These are phyloP conservation scores for Termitomyces eurrhizus DNA, from an alignment of 768 basidiomycete species.

Conservation along the genomic window DNA sequence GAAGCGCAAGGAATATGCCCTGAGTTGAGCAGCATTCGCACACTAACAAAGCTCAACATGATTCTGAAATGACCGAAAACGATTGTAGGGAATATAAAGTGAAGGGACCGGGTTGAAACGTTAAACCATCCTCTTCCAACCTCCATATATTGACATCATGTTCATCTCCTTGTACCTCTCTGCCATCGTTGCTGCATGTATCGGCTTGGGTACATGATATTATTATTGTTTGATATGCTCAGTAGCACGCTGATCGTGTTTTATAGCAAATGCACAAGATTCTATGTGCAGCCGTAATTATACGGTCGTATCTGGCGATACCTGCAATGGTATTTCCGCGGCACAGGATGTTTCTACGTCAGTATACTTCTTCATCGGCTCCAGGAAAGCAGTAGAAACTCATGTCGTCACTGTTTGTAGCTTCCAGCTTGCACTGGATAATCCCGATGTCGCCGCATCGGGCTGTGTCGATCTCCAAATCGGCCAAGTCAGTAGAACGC, in stretches of 20 bases:
- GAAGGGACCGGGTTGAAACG: neutral
- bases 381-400: neutral
- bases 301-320: conserved; percentile 46
- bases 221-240: neutral
- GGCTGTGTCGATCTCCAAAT: conserved; percentile 52
- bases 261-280: conserved; percentile 4
- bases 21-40: neutral
- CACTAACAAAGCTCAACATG: neutral
- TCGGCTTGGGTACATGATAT: conserved; percentile 10
- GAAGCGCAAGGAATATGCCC: neutral
- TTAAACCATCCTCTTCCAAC: neutral
- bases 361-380: conserved; percentile 7
- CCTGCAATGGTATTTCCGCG: conserved; percentile 53
- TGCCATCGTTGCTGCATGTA: conserved; percentile 8
- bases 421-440: conserved; percentile 58
- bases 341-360: conserved; percentile 45
- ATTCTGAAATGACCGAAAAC: neutral
- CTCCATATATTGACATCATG: conserved; percentile 1
- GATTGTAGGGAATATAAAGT: too few relatives aligned
- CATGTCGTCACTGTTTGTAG: conserved; percentile 21
- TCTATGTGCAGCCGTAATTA: conserved; percentile 46
- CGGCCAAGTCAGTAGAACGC: conserved; percentile 35
- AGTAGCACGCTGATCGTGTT: neutral
- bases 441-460: conserved; percentile 39
- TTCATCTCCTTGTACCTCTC: conserved; percentile 12